Percentiles rank a stretch among this genome's conserved stretches.
Conservation (phyloP, 495 filamentous ascomycete species). For the Penicillium antarcticum region DNA sequence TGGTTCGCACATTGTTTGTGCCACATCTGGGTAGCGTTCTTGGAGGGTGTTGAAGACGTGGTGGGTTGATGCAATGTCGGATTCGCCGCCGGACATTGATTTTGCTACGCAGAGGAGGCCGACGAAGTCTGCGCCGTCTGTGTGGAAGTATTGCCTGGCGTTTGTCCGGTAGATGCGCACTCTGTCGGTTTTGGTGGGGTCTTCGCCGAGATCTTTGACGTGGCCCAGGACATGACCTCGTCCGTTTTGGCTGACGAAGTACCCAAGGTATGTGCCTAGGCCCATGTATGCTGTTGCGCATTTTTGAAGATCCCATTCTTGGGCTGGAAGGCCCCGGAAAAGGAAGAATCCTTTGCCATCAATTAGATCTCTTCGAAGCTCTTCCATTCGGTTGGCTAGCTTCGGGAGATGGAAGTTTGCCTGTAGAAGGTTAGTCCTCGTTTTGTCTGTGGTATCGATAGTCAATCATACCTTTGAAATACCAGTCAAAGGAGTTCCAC, state of each 20-base stretch:
- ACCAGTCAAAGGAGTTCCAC: constrained; percentile 62
- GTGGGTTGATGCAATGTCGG: constrained; percentile 72
- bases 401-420: constrained; percentile 59
- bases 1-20: constrained; percentile 62
- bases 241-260: constrained; percentile 82
- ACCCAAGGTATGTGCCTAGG: constrained; percentile 79
- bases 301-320: constrained; percentile 74
- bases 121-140: constrained; percentile 73
- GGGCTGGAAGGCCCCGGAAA: constrained; percentile 79
- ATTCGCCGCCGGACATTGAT: constrained; percentile 74
- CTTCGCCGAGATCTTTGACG: constrained; percentile 86
- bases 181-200: constrained; percentile 72
- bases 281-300: constrained; percentile 88
- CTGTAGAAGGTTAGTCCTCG: constrained; percentile 8
- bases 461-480: constrained; percentile 58
- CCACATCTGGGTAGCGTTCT: constrained; percentile 69
- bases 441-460: neutral
- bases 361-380: constrained; percentile 65
- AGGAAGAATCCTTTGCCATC: constrained; percentile 87
- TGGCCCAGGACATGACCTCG: constrained; percentile 87
- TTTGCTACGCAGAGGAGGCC: constrained; percentile 75
- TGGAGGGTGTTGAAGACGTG: constrained; percentile 75
- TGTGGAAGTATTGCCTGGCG: constrained; percentile 77
- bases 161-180: constrained; percentile 89
- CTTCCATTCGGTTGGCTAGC: constrained; percentile 51